These are phyloP conservation scores for Yarrowia keelungensis DNA, from an alignment of 805 yeast genomes.

Conservation along the genomic window DNA sequence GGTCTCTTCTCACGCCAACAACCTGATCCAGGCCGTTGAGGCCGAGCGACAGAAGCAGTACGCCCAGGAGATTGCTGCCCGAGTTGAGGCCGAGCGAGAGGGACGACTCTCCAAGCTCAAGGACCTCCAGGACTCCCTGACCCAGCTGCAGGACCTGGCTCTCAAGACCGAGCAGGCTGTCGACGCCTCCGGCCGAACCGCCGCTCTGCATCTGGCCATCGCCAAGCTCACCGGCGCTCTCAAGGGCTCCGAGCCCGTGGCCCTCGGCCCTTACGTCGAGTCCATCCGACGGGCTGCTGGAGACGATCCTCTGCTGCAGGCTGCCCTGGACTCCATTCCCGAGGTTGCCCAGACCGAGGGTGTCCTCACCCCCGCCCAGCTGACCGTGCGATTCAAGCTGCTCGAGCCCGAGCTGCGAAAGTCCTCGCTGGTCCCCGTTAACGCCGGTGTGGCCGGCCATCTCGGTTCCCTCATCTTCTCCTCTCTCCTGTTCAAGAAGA, in stretches of 20 bases:
- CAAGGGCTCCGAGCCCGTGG: slow-evolving; percentile 52
- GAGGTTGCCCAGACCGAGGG: slow-evolving; percentile 57
- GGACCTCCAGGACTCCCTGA: slow-evolving; percentile 64
- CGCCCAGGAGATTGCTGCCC: slow-evolving; percentile 61
- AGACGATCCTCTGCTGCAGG: slow-evolving; percentile 59
- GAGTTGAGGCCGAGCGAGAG: slow-evolving; percentile 75
- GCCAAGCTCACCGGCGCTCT: slow-evolving; percentile 55
- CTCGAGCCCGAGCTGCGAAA: slow-evolving; percentile 86
- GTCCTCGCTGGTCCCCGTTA: slow-evolving; percentile 88
- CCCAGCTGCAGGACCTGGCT: slow-evolving; percentile 57
- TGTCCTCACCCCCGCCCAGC: slow-evolving; percentile 77
- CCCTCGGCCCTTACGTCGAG: slow-evolving; percentile 50
- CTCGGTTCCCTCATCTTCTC: slow-evolving; percentile 80
- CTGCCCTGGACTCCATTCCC: slow-evolving; percentile 59
- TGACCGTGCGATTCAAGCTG: slow-evolving; percentile 78
- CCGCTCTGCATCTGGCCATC: slow-evolving; percentile 56
- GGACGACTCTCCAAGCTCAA: slow-evolving; percentile 76
- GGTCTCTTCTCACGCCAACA: slow-evolving; percentile 73
- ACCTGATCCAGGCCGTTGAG: slow-evolving; percentile 70
- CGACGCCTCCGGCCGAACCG: slow-evolving; percentile 52
- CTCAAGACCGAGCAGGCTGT: slow-evolving; percentile 52
- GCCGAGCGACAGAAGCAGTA: slow-evolving; percentile 73
- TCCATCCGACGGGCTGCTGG: slow-evolving; percentile 51
- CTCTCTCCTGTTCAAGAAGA: slow-evolving; percentile 73
- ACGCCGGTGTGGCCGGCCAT: slow-evolving; percentile 95